Evolutionary conservation across 768 basidiomycete genomes (phyloP).

Genomic region (Galerina marginata): DNA sequence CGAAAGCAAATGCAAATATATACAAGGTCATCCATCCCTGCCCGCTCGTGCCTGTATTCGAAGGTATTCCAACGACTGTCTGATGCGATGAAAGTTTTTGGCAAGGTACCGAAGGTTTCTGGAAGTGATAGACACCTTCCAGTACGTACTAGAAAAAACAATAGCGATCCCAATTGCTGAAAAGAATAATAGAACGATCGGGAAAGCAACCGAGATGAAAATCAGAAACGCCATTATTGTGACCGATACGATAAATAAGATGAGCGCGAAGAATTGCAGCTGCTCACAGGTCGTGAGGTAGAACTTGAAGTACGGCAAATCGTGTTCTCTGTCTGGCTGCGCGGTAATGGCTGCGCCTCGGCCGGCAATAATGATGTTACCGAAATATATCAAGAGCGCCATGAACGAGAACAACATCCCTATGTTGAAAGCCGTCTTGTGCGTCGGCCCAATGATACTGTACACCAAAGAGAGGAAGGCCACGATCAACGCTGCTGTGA

Average conservation of each 20-base stretch:
- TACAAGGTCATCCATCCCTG: not conserved
- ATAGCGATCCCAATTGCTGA: conserved; percentile 21
- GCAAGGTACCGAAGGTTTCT: conserved; percentile 29
- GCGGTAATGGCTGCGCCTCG: conserved; percentile 31
- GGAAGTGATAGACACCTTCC: conserved; percentile 36
- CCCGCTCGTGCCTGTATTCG: conserved; percentile 6
- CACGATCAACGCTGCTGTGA: conserved; percentile 34
- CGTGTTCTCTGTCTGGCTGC: conserved; percentile 16
- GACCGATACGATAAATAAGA: conserved; percentile 32
- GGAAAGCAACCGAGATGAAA: conserved; percentile 33
- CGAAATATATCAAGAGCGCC: conserved; percentile 34
- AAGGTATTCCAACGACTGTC: conserved; percentile 17
- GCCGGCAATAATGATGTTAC: conserved; percentile 37
- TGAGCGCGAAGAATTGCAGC: conserved; percentile 35
- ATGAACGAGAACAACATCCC: conserved; percentile 38
- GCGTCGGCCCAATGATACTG: conserved; percentile 23
- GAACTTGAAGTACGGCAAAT: conserved; percentile 32
- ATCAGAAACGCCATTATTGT: conserved; percentile 34
- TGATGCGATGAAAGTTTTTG: conserved; percentile 24
- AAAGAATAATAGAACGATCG: conserved; percentile 28
- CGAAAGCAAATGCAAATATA: not conserved
- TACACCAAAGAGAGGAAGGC: conserved; percentile 31
- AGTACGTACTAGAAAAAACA: conserved; percentile 34
- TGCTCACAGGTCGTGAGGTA: conserved; percentile 36
- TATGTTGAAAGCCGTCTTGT: conserved; percentile 30